Evolutionary conservation across 495 filamentous ascomycete species (phyloP), one percentile per base, ranked within the genome.

Genomic region (Penicillium parvum): DNA sequence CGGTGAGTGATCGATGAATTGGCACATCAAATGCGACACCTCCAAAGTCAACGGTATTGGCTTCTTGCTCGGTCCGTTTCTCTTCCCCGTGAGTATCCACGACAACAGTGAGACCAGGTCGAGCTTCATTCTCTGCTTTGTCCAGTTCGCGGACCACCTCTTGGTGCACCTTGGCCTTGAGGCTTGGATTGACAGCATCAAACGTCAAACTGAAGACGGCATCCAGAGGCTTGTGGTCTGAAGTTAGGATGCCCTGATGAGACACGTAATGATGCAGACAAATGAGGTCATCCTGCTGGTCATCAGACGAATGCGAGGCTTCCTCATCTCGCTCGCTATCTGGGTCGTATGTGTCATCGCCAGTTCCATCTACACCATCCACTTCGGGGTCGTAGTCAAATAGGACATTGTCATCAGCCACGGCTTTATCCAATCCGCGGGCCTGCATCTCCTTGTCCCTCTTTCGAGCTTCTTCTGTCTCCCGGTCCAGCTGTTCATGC

Each of bases 171-270:
- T 81, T 84, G 6, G 85, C 75, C 60, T 90, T 96, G 17, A 94
- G 66, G 12, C 89, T 81, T 0, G 88, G 80, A 7, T 90, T 81
- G 5, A 94, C 88, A 3, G 85, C 84, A 45, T 96, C 86, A 56
- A 88, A 96, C 12, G 78, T 78, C 3, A 99, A 58, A 0, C 76
- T 83, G 51, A 96, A 97, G 2, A 86, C 65, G 7, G 87, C 86
- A 45, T 79, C 77, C 7, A 97, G 57, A 0, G 94, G 94, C 61
- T 99, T 99, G 60, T 99, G 94, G 60, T 99, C 94, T 4, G 91
- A 96, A 2, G 94, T 94, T 9, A 85, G 73, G 10, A 97, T 79
- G 17, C 85, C 78, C 60, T 96, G 90, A 55, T 96, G 87, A 2
- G 91, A 88, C 2, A 81, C 79, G 61, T 99, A 99, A 40, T 79